phyloP scores from a whole-genome alignment of 768 basidiomycete genomes.

The Nidularia pulvinata region DNA sequence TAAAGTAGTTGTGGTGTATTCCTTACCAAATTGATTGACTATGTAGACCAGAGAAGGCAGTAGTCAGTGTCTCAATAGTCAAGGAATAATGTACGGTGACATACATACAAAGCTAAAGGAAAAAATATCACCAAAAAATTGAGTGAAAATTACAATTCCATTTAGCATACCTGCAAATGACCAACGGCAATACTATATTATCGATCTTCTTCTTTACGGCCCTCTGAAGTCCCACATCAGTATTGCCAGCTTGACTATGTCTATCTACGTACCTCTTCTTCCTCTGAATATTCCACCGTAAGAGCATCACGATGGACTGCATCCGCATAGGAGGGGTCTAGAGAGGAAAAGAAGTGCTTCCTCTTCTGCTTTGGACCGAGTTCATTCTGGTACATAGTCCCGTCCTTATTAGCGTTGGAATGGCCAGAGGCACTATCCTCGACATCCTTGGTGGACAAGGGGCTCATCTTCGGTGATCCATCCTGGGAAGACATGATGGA shows the following conservation, averaged over 20 bases:
- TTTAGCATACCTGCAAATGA: slow-evolving; percentile 41
- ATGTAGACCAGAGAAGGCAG: too few species aligned
- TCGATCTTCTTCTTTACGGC: slow-evolving; percentile 51
- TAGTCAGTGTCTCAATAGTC: too few species aligned
- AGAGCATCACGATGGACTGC: slow-evolving; percentile 53
- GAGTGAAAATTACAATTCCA: too few species aligned
- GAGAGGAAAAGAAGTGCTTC: slow-evolving; percentile 45
- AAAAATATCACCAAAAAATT: neutral
- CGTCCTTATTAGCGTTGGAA: slow-evolving; percentile 16
- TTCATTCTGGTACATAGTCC: slow-evolving; percentile 38
- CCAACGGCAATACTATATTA: slow-evolving; percentile 44
- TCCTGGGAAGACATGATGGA: slow-evolving; percentile 87
- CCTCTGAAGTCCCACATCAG: slow-evolving; percentile 18
- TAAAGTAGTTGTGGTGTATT: too few species aligned
- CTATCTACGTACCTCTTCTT: slow-evolving; percentile 38
- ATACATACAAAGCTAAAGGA: slow-evolving; percentile 43
- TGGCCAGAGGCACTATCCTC: neutral
- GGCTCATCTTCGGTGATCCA: slow-evolving; percentile 65
- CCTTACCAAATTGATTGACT: slow-evolving; percentile 47
- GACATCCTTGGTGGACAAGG: neutral
- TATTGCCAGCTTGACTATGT: too few species aligned
- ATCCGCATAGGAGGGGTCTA: slow-evolving; percentile 44
- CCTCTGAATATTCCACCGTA: slow-evolving; percentile 43
- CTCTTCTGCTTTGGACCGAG: slow-evolving; percentile 35
- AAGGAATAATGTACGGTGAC: slow-evolving; percentile 9